Base-by-base conservation (phyloP, 2,329 filamentous ascomycete species). In the Neonectria ditissima region DNA sequence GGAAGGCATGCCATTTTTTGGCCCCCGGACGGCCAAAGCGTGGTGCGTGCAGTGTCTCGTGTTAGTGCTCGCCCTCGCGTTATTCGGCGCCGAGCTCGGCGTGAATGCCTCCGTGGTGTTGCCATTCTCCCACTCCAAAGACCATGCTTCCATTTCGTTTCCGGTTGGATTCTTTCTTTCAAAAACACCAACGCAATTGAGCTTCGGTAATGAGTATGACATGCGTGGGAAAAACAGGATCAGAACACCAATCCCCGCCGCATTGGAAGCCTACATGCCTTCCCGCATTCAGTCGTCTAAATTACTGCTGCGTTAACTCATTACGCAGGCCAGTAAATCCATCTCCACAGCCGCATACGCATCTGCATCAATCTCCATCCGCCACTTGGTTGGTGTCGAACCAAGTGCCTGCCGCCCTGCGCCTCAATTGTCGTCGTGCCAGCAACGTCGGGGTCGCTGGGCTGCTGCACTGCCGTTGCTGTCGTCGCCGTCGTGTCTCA, bases 41-140 rank as follows among this genome's bases (percentile, higher is more conserved):
- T 32, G 28, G 51, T 51, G 30, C 3, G n/a, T 32, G 47, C 34
- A 37, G 26, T 56, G 45, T 56, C 56, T 60, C 37, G 56, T 66
- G 65, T 65, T 61, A 59, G 56, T 63, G 47, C 61, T 73, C 65
- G 67, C 56, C 51, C 65, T 73, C 70, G 69, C 69, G 70, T 65
- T 70, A 72, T 71, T 58, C 65, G 34, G 34, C 37, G 39, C 71
- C 71, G 69, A 70, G 63, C 55, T 73, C 69, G 70, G 70, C 60
- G 30, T 67, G 65, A 60, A 66, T 63, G 60, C 20, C 59, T 41
- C 65, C 68, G 70, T 62, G 53, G 14, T 58, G 30, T 26, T 44
- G 56, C 13, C 22, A 50, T 26, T 14, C 39, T 63, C 47, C 55
- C 43, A 50, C 55, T 53, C n/a, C n/a, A 41, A 20, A 41, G n/a